A percentile compares a stretch with the other conserved stretches of the same genome.
Evolutionary conservation across 1,284 basidiomycete genomes (phyloP).

Genomic region (Agaricales sp.): DNA sequence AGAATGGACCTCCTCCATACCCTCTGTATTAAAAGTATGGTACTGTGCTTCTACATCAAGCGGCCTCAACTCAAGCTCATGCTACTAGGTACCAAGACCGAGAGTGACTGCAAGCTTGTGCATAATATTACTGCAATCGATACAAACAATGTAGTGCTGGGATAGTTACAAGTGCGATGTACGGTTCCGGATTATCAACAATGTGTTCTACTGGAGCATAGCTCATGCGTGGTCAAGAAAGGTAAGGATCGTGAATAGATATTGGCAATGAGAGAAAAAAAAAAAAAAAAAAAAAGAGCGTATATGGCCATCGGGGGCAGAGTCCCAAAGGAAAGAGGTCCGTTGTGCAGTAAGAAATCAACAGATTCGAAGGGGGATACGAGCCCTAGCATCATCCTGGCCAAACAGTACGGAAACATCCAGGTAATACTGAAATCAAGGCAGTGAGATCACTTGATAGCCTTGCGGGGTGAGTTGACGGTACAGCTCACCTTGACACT

Average conservation of each 20-base stretch:
- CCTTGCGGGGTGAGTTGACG: constrained; percentile 3
- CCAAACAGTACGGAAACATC: constrained; percentile 56
- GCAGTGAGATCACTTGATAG: constrained; percentile 9
- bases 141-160: too few relatives aligned
- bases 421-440: constrained; percentile 47
- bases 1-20: too few relatives aligned
- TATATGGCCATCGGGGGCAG: not conserved
- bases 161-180: not conserved
- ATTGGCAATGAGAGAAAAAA: not conserved
- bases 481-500: constrained; percentile 44
- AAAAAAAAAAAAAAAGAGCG: not conserved
- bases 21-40: too few relatives aligned
- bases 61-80: too few relatives aligned
- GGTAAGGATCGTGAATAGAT: not conserved
- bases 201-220: not conserved
- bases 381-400: constrained; percentile 47
- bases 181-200: not conserved
- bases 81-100: not conserved
- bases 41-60: not conserved
- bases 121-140: too few relatives aligned
- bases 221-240: not conserved
- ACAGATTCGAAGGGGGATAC: constrained; percentile 46
- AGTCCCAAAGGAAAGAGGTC: not conserved
- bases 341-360: constrained; percentile 17
- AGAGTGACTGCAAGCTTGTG: not conserved